Evolutionary conservation across 2,329 filamentous ascomycete genomes (phyloP).

Genomic region (Diaporthe citrichinensis): DNA sequence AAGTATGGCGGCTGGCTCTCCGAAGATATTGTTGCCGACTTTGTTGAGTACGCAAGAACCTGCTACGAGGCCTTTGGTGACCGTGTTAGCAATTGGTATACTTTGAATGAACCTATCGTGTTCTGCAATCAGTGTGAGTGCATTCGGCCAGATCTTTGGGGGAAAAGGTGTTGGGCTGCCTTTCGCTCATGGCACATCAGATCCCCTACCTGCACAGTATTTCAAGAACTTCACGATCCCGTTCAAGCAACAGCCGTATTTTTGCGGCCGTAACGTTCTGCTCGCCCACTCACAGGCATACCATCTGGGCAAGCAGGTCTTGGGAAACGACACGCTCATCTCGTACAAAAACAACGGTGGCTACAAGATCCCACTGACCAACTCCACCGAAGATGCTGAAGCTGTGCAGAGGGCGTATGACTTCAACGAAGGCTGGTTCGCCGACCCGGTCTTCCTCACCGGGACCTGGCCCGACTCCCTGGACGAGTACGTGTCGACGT

Average conservation of each 20-base stretch:
- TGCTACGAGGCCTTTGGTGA: conserved; percentile 34
- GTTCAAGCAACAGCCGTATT: conserved; percentile 38
- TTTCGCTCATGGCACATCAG: background rate
- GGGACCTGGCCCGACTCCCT: conserved; percentile 36
- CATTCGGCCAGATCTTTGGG: background rate
- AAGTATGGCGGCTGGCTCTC: conserved; percentile 37
- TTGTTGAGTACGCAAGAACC: conserved; percentile 36
- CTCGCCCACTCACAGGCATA: conserved; percentile 38
- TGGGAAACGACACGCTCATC: conserved; percentile 35
- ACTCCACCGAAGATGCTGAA: conserved; percentile 23
- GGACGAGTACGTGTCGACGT: conserved; percentile 37
- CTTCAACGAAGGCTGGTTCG: conserved; percentile 40
- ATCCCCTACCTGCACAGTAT: conserved; percentile 35
- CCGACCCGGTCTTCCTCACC: conserved; percentile 37
- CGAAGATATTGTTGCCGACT: conserved; percentile 38
- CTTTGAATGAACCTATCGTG: conserved; percentile 38
- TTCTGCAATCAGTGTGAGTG: conserved; percentile 28
- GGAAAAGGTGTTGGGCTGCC: background rate
- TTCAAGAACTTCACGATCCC: conserved; percentile 39
- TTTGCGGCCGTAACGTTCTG: conserved; percentile 37
- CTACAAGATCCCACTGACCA: conserved; percentile 38
- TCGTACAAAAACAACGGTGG: conserved; percentile 40
- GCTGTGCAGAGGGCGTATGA: conserved; percentile 39
- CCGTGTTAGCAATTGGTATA: conserved; percentile 37
- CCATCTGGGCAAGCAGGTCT: conserved; percentile 32